These are phyloP conservation scores for Eucalyptus urophylla DNA, from an alignment of 345 rosid species.

Conservation along the genomic window DNA sequence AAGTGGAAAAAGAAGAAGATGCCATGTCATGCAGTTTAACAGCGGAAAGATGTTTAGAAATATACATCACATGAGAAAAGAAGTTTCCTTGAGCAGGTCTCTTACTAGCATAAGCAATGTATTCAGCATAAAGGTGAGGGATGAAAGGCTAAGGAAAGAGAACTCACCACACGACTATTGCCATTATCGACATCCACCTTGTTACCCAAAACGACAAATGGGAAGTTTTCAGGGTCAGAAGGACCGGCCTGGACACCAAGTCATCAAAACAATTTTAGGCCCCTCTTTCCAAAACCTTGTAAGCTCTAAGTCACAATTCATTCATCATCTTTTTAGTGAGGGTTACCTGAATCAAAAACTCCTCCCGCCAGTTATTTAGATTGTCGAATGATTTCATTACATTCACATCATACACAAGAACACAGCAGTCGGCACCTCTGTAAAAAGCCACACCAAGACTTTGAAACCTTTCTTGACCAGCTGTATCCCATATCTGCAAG, in stretches of 20 bases:
- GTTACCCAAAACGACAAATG: slow-evolving; percentile 80
- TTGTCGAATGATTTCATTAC: slow-evolving; percentile 39
- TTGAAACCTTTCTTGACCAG: slow-evolving; percentile 41
- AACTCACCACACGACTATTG: slow-evolving; percentile 72
- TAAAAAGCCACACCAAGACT: slow-evolving; percentile 47
- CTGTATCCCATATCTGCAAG: slow-evolving; percentile 41
- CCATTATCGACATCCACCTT: slow-evolving; percentile 82
- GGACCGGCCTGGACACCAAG: slow-evolving; percentile 55
- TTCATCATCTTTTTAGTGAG: not conserved
- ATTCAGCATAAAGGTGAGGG: not conserved
- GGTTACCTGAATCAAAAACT: slow-evolving; percentile 29
- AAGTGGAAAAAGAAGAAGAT: not conserved
- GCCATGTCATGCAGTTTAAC: not conserved
- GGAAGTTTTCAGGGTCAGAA: slow-evolving; percentile 79
- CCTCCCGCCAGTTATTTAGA: slow-evolving; percentile 39
- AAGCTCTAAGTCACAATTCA: not conserved
- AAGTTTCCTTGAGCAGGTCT: not conserved
- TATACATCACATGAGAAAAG: not conserved
- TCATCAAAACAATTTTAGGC: not conserved
- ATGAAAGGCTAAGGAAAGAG: not conserved
- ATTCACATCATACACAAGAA: slow-evolving; percentile 38
- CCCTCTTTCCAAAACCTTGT: not conserved
- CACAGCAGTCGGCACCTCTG: slow-evolving; percentile 40
- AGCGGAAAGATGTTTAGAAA: not conserved
- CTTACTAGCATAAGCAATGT: too few relatives aligned